These are phyloP conservation scores for Juncus inflexus DNA, from an alignment of 176 grass and related monocot genomes.

Conservation along the genomic window DNA sequence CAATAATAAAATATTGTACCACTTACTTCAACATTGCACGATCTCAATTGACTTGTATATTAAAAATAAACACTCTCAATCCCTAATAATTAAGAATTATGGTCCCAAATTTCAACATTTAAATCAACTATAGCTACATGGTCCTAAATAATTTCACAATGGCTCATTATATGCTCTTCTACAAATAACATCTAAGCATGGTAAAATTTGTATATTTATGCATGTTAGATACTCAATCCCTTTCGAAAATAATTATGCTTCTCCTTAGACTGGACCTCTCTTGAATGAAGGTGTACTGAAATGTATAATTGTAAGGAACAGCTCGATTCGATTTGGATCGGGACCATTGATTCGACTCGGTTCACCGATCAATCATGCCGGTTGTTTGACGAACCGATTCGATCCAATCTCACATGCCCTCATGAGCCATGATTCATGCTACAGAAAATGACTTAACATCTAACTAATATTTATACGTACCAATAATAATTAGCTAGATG, in stretches of 20 bases:
- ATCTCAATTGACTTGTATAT: no score
- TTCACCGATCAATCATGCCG: slow-evolving; percentile 11
- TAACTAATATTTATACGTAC: slow-evolving; percentile 12
- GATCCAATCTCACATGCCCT: slow-evolving; percentile 16
- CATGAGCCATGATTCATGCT: not conserved
- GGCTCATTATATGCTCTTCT: no score
- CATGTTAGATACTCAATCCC: slow-evolving; percentile 20
- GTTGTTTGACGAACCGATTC: slow-evolving; percentile 19
- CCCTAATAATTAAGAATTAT: no score
- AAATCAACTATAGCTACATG: no score
- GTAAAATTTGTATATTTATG: no score
- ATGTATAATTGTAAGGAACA: slow-evolving; percentile 19
- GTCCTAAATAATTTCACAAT: no score
- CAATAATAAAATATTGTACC: no score
- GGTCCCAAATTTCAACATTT: no score
- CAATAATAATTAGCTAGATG: no score
- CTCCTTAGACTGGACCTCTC: slow-evolving; percentile 8
- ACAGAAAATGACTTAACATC: slow-evolving; percentile 23
- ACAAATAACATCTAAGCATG: no score
- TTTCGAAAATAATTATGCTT: slow-evolving; percentile 19
- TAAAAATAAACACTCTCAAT: no score
- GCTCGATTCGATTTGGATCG: slow-evolving; percentile 1
- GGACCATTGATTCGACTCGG: slow-evolving; percentile 17
- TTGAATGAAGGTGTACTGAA: slow-evolving; percentile 20
- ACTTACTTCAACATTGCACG: no score